Conservation (phyloP, 1,139 yeast species). For the Lodderomyces theae region DNA sequence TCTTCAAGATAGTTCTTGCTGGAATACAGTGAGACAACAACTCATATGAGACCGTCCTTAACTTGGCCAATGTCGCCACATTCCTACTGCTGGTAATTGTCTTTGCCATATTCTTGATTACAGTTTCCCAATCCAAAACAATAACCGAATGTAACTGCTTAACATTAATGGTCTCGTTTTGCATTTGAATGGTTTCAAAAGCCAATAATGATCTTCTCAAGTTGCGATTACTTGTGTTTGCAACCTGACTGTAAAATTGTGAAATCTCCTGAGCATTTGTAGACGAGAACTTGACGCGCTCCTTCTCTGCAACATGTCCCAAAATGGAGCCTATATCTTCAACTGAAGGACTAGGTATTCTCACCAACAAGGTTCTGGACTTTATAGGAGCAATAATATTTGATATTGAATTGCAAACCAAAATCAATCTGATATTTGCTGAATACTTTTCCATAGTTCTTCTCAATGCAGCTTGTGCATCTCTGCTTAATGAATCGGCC, state of each 20-base stretch:
- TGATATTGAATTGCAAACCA: conserved; percentile 86
- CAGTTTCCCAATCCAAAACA: conserved; percentile 84
- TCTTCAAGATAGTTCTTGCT: conserved; percentile 71
- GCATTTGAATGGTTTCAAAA: conserved; percentile 83
- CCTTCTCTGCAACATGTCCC: conserved; percentile 53
- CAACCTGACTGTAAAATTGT: conserved; percentile 50
- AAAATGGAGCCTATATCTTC: conserved; percentile 58
- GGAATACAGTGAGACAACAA: conserved; percentile 92
- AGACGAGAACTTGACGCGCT: conserved; percentile 46
- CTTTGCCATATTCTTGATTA: conserved; percentile 62
- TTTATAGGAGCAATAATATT: conserved; percentile 91
- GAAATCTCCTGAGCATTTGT: conserved; percentile 33
- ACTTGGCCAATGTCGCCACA: conserved; percentile 69
- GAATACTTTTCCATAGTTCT: conserved; percentile 98
- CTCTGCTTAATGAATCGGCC: conserved; percentile 88
- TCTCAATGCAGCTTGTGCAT: conserved; percentile 96
- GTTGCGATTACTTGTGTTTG: conserved; percentile 61
- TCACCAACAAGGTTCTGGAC: conserved; percentile 82
- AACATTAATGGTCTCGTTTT: conserved; percentile 51
- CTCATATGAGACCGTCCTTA: conserved; percentile 78
- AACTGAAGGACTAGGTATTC: conserved; percentile 78
- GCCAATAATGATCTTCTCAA: conserved; percentile 74
- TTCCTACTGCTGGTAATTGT: conserved; percentile 59
- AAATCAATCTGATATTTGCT: conserved; percentile 74
- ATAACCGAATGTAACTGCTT: conserved; percentile 27